phyloP scores from a whole-genome alignment of 1,139 yeast species.

The Yamadazyma atmosphaerica region DNA sequence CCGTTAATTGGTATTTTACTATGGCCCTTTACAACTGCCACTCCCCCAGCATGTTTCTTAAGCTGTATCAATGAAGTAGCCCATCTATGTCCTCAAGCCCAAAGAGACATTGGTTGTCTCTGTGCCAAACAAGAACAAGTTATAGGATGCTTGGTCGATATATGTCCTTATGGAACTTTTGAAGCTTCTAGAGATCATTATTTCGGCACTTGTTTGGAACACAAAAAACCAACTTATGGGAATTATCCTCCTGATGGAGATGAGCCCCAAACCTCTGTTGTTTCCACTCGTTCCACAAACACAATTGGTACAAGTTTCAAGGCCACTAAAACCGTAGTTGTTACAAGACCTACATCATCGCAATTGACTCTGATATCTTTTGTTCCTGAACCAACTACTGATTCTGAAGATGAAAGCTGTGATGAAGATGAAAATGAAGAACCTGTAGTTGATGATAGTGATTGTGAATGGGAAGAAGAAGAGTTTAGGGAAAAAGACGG shows the following conservation, averaged over 20 bases:
- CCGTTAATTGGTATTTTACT: background rate
- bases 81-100: conserved; percentile 28
- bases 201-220: conserved; percentile 54
- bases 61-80: conserved; percentile 44
- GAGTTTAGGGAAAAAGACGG: conserved; percentile 22
- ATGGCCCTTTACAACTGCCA: conserved; percentile 23
- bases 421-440: conserved; percentile 12
- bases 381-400: too few species aligned
- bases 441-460: too few species aligned
- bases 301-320: too few species aligned
- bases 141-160: conserved; percentile 48
- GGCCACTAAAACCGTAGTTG: background rate
- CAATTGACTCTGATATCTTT: too few species aligned
- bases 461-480: conserved; percentile 28
- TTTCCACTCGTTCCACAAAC: too few species aligned
- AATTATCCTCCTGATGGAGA: conserved; percentile 16
- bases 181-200: conserved; percentile 54
- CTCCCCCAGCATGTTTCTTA: conserved; percentile 58
- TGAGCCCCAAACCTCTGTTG: too few species aligned
- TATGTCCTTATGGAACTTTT: conserved; percentile 50
- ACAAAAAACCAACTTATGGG: conserved; percentile 19
- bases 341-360: background rate
- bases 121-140: conserved; percentile 38
- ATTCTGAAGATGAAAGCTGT: conserved; percentile 1
- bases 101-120: conserved; percentile 39